A percentile compares a stretch with the other conserved stretches of the same genome.
Conservation (phyloP, 2,329 filamentous ascomycete genomes). For the Lachnellula willkommii region DNA sequence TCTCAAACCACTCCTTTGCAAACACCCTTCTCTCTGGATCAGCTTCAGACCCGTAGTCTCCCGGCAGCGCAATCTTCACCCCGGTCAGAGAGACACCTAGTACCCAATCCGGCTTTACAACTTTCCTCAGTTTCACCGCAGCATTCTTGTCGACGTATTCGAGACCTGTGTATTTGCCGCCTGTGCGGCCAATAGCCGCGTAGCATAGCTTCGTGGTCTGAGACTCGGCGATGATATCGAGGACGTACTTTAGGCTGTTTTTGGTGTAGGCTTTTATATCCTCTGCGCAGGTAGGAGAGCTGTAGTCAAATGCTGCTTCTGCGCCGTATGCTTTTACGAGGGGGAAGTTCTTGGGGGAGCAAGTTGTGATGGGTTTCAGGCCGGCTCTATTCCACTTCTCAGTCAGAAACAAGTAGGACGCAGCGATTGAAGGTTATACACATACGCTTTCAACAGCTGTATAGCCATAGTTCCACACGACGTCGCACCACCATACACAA, state of each 20-base stretch:
- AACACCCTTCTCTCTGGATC: constrained; percentile 7
- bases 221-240: constrained; percentile 35
- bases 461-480: constrained; percentile 39
- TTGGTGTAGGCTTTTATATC: constrained; percentile 35
- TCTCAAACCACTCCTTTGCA: background rate
- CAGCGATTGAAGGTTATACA: constrained; percentile 16
- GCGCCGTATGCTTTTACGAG: constrained; percentile 37
- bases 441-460: constrained; percentile 35
- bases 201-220: constrained; percentile 33
- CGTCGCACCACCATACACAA: constrained; percentile 42
- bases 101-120: constrained; percentile 27
- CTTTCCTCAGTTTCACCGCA: background rate
- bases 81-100: constrained; percentile 28
- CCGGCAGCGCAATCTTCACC: constrained; percentile 16
- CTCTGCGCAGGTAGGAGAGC: constrained; percentile 25
- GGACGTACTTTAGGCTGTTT: constrained; percentile 32
- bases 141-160: constrained; percentile 8
- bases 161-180: constrained; percentile 24
- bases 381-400: background rate
- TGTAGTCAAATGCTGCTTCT: constrained; percentile 37
- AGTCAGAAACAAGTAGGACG: constrained; percentile 15
- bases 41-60: constrained; percentile 15
- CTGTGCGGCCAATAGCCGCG: constrained; percentile 31
- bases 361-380: constrained; percentile 28
- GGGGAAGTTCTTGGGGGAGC: constrained; percentile 33